phyloP scores from a whole-genome alignment of 108 stramenopile genomes.

The Chaetoceros muelleri region DNA sequence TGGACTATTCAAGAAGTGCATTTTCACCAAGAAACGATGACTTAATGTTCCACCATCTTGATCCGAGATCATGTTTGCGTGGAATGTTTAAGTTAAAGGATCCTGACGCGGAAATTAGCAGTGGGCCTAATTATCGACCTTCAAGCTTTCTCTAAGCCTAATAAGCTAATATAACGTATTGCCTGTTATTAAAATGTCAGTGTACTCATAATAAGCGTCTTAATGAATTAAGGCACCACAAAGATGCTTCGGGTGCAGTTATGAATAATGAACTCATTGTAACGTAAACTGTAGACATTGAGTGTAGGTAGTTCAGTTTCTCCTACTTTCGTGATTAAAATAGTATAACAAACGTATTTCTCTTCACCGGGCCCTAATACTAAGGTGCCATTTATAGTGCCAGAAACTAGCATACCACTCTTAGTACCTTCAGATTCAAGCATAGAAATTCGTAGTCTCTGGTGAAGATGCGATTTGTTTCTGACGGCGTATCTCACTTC shows the following conservation, averaged over 20 bases:
- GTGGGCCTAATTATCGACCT: too few relatives aligned
- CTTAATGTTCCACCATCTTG: too few relatives aligned
- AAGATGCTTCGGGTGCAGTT: slow-evolving; percentile 15
- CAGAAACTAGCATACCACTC: slow-evolving; percentile 36
- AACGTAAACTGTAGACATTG: slow-evolving; percentile 36
- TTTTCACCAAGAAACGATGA: too few relatives aligned
- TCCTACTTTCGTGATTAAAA: slow-evolving; percentile 51
- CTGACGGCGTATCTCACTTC: slow-evolving; percentile 40
- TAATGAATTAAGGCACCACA: slow-evolving; percentile 19
- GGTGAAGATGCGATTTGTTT: slow-evolving; percentile 52
- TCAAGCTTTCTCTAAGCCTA: too few relatives aligned
- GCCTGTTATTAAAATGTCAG: too few relatives aligned
- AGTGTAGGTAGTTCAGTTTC: slow-evolving; percentile 34
- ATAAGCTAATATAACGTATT: too few relatives aligned
- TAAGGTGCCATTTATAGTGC: slow-evolving; percentile 32
- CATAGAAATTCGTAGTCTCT: slow-evolving; percentile 34
- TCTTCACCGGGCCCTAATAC: slow-evolving; percentile 48
- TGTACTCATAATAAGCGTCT: too few relatives aligned
- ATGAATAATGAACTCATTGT: slow-evolving; percentile 58
- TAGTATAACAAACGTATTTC: slow-evolving; percentile 40
- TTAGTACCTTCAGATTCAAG: slow-evolving; percentile 16
- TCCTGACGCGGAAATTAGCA: too few relatives aligned
- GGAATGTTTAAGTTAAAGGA: too few relatives aligned
- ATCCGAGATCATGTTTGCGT: too few relatives aligned
- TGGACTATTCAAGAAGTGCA: too few relatives aligned